These are phyloP conservation scores for Aspergillus hancockii DNA, from an alignment of 495 filamentous ascomycete genomes.

Conservation along the genomic window DNA sequence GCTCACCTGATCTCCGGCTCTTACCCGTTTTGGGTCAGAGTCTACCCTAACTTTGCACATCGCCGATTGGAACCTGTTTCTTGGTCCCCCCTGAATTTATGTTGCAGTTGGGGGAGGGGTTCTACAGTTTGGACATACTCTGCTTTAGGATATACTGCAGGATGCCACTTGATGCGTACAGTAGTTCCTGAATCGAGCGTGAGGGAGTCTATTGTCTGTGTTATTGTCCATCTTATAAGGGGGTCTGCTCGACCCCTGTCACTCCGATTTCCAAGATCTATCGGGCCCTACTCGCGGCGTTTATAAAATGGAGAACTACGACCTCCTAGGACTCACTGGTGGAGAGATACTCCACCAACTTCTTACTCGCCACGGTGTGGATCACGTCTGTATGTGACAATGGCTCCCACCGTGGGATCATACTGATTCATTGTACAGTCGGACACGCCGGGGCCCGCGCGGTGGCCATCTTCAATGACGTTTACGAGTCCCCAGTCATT, in stretches of 20 bases:
- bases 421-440: background rate
- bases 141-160: background rate
- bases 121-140: too few relatives aligned
- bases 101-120: too few relatives aligned
- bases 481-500: conserved; percentile 45
- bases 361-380: conserved; percentile 5
- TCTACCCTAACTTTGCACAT: too few relatives aligned
- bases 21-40: too few relatives aligned
- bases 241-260: background rate
- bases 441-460: background rate
- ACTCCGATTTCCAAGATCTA: background rate
- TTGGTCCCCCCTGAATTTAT: too few relatives aligned
- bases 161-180: background rate
- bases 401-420: background rate
- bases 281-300: background rate
- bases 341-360: conserved; percentile 12
- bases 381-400: conserved; percentile 7
- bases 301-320: background rate
- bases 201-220: too few relatives aligned
- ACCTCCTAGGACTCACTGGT: background rate
- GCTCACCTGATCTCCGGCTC: too few relatives aligned
- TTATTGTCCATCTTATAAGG: background rate
- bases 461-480: background rate
- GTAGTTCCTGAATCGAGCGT: background rate
- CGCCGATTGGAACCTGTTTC: too few relatives aligned